phyloP scores from a whole-genome alignment of 2,329 filamentous ascomycete genomes.

The Neonectria punicea region DNA sequence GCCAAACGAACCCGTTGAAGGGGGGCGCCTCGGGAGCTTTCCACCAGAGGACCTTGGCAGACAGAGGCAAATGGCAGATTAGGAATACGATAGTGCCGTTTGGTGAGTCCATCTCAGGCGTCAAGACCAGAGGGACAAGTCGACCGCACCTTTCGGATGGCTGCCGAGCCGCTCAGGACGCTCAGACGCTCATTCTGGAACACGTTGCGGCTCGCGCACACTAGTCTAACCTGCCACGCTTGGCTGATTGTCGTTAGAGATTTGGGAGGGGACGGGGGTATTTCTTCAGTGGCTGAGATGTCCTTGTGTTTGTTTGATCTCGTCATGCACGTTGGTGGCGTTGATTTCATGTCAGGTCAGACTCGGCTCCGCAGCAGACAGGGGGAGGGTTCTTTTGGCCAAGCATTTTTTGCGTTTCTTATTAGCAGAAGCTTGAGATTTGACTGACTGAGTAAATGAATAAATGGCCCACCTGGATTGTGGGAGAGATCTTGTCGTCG shows the following conservation, averaged over 20 bases:
- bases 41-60: too few species aligned
- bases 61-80: too few species aligned
- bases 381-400: not conserved
- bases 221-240: not conserved
- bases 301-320: constrained; percentile 3
- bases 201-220: not conserved
- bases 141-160: not conserved
- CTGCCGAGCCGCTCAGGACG: not conserved
- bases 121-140: not conserved
- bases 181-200: not conserved
- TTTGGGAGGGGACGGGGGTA: not conserved
- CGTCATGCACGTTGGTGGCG: constrained; percentile 11
- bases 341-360: constrained; percentile 6
- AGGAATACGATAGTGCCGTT: not conserved
- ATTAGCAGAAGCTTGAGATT: not conserved
- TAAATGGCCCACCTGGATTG: too few species aligned
- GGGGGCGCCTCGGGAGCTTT: too few species aligned
- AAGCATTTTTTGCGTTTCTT: not conserved
- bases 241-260: constrained; percentile 13
- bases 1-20: not conserved
- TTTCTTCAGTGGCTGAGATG: constrained; percentile 11
- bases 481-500: not conserved
- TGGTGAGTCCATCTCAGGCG: not conserved
- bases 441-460: not conserved
- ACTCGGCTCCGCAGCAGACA: constrained; percentile 16